phyloP scores from a whole-genome alignment of 192 early-diverging fungal species.

The Linnemannia schmuckeri region DNA sequence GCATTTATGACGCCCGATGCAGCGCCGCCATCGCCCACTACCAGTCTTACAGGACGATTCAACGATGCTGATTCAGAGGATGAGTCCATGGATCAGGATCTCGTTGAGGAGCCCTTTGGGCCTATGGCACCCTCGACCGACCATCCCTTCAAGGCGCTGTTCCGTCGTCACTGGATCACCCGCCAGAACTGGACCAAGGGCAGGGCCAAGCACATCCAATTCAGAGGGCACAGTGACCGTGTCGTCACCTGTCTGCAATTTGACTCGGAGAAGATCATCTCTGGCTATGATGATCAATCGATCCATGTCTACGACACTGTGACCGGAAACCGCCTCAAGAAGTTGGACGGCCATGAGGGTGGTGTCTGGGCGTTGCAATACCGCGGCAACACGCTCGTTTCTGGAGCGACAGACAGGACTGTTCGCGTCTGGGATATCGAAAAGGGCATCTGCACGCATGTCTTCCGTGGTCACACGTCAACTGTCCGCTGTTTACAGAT shows the following conservation, averaged over 20 bases:
- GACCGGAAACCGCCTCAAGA: slow-evolving; percentile 80
- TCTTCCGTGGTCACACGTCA: slow-evolving; percentile 94
- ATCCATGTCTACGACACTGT: slow-evolving; percentile 94
- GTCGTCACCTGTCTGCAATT: slow-evolving; percentile 98
- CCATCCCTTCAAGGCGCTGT: slow-evolving; percentile 85
- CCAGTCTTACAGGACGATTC: slow-evolving; percentile 49
- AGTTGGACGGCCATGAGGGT: slow-evolving; percentile 89
- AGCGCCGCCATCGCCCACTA: slow-evolving; percentile 30
- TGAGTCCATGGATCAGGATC: slow-evolving; percentile 34
- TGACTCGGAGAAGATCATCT: slow-evolving; percentile 96
- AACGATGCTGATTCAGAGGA: slow-evolving; percentile 47
- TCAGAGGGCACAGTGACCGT: slow-evolving; percentile 83
- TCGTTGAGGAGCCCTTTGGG: slow-evolving; percentile 50
- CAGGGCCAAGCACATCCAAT: slow-evolving; percentile 79
- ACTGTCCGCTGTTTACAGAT: slow-evolving; percentile 96
- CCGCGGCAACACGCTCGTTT: slow-evolving; percentile 88
- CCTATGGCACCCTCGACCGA: slow-evolving; percentile 44
- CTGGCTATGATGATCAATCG: slow-evolving; percentile 91
- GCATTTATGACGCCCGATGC: slow-evolving; percentile 44
- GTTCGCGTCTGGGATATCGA: slow-evolving; percentile 98
- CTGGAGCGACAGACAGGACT: slow-evolving; percentile 94
- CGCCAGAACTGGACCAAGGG: slow-evolving; percentile 89
- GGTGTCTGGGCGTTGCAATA: slow-evolving; percentile 99
- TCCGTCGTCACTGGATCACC: slow-evolving; percentile 82
- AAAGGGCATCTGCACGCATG: slow-evolving; percentile 88